Percentiles rank a stretch among this genome's conserved stretches.
Evolutionary conservation across 202 grass and related monocot genomes (phyloP).

Genomic region (Setaria viridis): DNA sequence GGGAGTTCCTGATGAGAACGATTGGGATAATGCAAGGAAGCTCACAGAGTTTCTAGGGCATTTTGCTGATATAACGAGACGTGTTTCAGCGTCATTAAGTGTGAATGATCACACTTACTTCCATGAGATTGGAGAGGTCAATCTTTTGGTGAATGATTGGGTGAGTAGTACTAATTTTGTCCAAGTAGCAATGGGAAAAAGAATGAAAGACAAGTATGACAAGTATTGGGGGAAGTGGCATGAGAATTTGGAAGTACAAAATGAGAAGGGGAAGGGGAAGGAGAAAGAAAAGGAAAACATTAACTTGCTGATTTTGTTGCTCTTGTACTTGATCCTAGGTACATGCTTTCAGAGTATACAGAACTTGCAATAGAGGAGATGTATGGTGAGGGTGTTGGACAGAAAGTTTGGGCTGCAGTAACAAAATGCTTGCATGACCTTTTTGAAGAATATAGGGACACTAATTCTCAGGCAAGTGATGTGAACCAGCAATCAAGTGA

Average conservation of each 20-base stretch:
- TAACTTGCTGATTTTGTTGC: background rate
- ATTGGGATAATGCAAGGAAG: background rate
- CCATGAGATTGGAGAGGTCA: background rate
- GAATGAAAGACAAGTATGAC: background rate
- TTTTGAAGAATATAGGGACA: background rate
- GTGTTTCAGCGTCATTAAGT: background rate
- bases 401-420: background rate
- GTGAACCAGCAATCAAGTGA: background rate
- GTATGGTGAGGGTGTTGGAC: background rate
- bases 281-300: background rate
- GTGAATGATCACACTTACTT: background rate
- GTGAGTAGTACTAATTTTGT: background rate
- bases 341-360: background rate
- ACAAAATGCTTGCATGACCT: background rate
- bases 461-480: background rate
- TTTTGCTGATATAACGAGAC: background rate
- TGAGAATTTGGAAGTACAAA: background rate
- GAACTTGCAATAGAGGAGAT: background rate
- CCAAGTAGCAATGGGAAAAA: background rate
- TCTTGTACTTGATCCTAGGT: background rate
- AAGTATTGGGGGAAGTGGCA: background rate
- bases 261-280: background rate
- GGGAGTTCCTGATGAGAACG: background rate
- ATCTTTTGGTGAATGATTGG: background rate
- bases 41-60: background rate